Base-by-base conservation (phyloP, 129 eudicot species). In the Centaurea solstitialis region DNA sequence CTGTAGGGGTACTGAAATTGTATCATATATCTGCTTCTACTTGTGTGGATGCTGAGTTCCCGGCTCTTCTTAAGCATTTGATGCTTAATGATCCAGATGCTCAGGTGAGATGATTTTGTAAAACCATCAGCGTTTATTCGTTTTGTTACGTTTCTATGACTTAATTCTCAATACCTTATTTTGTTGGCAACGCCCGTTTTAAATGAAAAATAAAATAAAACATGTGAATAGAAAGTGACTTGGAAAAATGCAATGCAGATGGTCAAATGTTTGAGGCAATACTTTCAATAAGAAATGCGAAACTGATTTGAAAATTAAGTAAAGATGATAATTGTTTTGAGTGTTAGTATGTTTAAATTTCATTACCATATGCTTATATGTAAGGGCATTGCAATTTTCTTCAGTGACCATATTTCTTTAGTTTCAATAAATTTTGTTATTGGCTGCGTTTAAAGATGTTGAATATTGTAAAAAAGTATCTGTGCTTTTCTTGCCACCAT, bases 41-140 rank as follows among this genome's bases (percentile, higher is more conserved):
- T 30, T 95, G 99, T 76, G 38, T 95, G 37, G 99, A 93, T 82
- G 91, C 94, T 4, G 97, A 95, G 85, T 95, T 95, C 78, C 95
- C 93, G 3, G 85, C 84, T 11, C 84, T 82, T 84, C 93, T 95
- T 71, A 95, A 95, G 89, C 97, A 89, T 78, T 84, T 95, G 86
- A 88, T 95, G 99, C 97, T 91, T 37, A 89, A 93, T 82, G 99
- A 95, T 73, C 90, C 85, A 5, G 99, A 95, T 83, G 76, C 97
- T 61, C 97, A 94, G 96, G 98, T 94, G 15, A 66, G 76, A 28
- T 64, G 7, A 24, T 62, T 76, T 23, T 21, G 30, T 76, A 35
- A 61, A 20, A 30, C 23, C 15, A 7, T 76, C 23, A 13, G 23
- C 6, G 9, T 64, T 40, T 76, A 62, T 22, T 61, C 20, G 4